Percentiles rank a stretch among this genome's conserved stretches.
These are phyloP conservation scores for Stachybotrys elegans DNA, from an alignment of 2,329 filamentous ascomycete species.

Conservation along the genomic window DNA sequence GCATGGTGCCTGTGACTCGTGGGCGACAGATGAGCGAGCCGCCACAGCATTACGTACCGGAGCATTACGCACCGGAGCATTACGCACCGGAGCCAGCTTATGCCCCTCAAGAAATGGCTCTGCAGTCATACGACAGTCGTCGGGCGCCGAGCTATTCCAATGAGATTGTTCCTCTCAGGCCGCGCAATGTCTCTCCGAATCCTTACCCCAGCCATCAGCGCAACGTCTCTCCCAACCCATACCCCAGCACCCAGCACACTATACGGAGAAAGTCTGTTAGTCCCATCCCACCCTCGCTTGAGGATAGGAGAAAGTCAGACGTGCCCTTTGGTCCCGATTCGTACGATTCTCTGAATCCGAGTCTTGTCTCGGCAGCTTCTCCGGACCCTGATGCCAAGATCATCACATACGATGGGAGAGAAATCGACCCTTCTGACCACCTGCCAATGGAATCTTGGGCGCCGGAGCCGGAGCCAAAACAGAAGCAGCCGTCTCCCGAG, in stretches of 20 bases:
- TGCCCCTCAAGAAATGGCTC: conserved; percentile 17
- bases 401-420: conserved; percentile 68
- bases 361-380: conserved; percentile 34
- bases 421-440: conserved; percentile 77
- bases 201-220: background rate
- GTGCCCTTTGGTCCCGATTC: conserved; percentile 72
- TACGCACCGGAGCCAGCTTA: conserved; percentile 24
- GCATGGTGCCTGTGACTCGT: conserved; percentile 34
- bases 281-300: conserved; percentile 53
- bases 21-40: conserved; percentile 33
- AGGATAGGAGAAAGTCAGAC: conserved; percentile 49
- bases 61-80: too few species aligned
- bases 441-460: conserved; percentile 74
- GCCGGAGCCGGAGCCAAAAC: conserved; percentile 61
- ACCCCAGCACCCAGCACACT: conserved; percentile 43
- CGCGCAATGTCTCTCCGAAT: conserved; percentile 5
- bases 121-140: conserved; percentile 29
- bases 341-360: conserved; percentile 68
- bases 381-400: conserved; percentile 62
- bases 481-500: conserved; percentile 22
- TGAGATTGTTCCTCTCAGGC: conserved; percentile 20
- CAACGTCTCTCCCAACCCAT: conserved; percentile 30
- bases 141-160: conserved; percentile 23
- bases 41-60: conserved; percentile 19
- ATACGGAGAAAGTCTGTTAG: conserved; percentile 71